Evolutionary conservation across 2,329 filamentous ascomycete species (phyloP).

Genomic region (Pseudopithomyces chartarum): DNA sequence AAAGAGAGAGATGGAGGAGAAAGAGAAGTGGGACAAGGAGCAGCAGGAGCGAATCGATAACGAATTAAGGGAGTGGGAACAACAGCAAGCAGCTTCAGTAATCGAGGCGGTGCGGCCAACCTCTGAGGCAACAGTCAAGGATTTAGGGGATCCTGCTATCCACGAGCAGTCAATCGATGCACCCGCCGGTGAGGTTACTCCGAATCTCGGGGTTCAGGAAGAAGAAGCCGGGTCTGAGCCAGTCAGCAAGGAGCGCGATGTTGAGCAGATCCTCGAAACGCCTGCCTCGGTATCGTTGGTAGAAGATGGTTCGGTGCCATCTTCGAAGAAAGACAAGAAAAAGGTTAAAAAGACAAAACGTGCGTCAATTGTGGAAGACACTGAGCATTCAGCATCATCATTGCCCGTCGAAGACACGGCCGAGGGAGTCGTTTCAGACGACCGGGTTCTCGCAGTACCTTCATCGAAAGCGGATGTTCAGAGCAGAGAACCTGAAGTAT

Average conservation of each 20-base stretch:
- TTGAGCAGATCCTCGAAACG: background rate
- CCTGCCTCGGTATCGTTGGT: background rate
- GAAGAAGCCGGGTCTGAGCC: background rate
- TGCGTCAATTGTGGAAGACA: slow-evolving; percentile 8
- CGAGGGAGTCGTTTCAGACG: background rate
- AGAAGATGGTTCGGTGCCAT: slow-evolving; percentile 14
- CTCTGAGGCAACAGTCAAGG: slow-evolving; percentile 4
- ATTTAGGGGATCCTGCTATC: background rate
- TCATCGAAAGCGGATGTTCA: background rate
- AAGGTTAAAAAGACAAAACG: slow-evolving; percentile 30
- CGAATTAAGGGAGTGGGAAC: background rate
- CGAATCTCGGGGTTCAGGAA: background rate
- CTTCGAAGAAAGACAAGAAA: slow-evolving; percentile 31
- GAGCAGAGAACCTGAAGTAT: background rate
- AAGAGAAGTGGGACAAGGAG: background rate
- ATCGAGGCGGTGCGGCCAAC: background rate
- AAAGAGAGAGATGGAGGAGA: background rate
- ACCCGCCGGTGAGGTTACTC: background rate
- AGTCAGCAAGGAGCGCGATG: background rate
- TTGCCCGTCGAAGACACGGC: slow-evolving; percentile 3
- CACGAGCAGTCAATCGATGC: background rate
- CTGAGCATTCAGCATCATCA: background rate
- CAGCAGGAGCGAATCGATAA: background rate
- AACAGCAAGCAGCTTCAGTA: background rate
- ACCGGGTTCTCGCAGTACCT: background rate